Conservation (phyloP, 2,329 filamentous ascomycete species). For the Penicillium brevicompactum region DNA sequence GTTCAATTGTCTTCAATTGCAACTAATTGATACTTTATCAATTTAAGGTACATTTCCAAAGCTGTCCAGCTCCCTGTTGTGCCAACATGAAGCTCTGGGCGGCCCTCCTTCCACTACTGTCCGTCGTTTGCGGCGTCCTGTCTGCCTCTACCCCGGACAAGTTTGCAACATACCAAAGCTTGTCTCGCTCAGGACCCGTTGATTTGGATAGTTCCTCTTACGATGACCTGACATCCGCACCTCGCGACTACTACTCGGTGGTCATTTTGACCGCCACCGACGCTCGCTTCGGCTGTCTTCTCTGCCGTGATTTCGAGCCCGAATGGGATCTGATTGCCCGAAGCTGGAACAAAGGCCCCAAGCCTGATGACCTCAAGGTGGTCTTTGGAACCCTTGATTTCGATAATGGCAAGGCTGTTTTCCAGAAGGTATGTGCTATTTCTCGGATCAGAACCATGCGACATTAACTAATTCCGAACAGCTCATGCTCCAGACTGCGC, state of each 20-base stretch:
- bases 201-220: conserved; percentile 79
- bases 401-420: conserved; percentile 76
- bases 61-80: conserved; percentile 14
- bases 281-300: conserved; percentile 75
- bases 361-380: conserved; percentile 54
- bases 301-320: conserved; percentile 89
- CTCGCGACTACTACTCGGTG: conserved; percentile 80
- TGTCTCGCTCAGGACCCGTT: conserved; percentile 68
- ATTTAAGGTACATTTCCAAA: neutral
- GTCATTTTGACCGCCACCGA: conserved; percentile 88
- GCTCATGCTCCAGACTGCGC: conserved; percentile 92
- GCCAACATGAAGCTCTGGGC: conserved; percentile 38
- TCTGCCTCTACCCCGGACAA: conserved; percentile 60
- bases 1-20: conserved; percentile 7
- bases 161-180: conserved; percentile 71
- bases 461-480: conserved; percentile 42
- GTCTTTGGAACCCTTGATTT: conserved; percentile 90
- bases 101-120: conserved; percentile 44
- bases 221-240: conserved; percentile 70
- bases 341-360: conserved; percentile 87
- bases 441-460: neutral
- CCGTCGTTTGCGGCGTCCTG: conserved; percentile 29
- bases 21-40: conserved; percentile 3
- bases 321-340: conserved; percentile 87
- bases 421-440: conserved; percentile 71